These are phyloP conservation scores for Boletus semigastroideus DNA, from an alignment of 1,284 basidiomycete species.

Conservation along the genomic window DNA sequence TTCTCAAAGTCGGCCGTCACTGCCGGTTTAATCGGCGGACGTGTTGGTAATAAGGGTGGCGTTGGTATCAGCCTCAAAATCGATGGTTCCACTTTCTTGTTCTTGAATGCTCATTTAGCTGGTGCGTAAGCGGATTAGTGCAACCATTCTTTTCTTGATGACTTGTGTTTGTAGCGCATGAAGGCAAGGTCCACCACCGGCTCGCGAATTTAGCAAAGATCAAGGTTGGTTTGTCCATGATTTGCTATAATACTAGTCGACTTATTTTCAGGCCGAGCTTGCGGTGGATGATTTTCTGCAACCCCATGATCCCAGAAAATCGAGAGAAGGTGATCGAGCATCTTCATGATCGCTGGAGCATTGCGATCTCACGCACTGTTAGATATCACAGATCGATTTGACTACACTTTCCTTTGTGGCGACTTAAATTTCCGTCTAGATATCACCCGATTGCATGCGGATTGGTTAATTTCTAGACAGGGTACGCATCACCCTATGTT, in stretches of 20 bases:
- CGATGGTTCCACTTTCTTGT: conserved; percentile 71
- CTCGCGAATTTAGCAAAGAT: conserved; percentile 74
- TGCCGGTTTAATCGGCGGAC: conserved; percentile 82
- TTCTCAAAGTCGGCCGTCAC: conserved; percentile 74
- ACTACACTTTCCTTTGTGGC: conserved; percentile 79
- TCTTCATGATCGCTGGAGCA: not conserved
- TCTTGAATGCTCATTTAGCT: conserved; percentile 87
- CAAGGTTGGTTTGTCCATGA: conserved; percentile 45
- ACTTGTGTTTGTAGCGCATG: conserved; percentile 57
- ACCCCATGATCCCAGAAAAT: conserved; percentile 58
- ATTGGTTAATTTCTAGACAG: conserved; percentile 63
- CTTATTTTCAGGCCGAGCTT: conserved; percentile 51
- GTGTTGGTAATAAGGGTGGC: conserved; percentile 85
- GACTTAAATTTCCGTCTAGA: conserved; percentile 81
- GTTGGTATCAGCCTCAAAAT: conserved; percentile 82
- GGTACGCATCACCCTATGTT: conserved; percentile 34
- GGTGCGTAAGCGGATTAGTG: conserved; percentile 41
- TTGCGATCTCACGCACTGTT: conserved; percentile 7
- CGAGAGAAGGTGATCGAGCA: conserved; percentile 58
- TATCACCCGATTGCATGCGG: conserved; percentile 71
- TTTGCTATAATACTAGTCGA: conserved; percentile 7
- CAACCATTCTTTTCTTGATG: not conserved
- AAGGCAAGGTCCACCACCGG: conserved; percentile 65
- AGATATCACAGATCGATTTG: conserved; percentile 83
- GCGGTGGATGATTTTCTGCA: conserved; percentile 66